A percentile compares a stretch with the other conserved stretches of the same genome.
These are phyloP conservation scores for Deinandra increscens DNA, from an alignment of 129 eudicot species.

Conservation along the genomic window DNA sequence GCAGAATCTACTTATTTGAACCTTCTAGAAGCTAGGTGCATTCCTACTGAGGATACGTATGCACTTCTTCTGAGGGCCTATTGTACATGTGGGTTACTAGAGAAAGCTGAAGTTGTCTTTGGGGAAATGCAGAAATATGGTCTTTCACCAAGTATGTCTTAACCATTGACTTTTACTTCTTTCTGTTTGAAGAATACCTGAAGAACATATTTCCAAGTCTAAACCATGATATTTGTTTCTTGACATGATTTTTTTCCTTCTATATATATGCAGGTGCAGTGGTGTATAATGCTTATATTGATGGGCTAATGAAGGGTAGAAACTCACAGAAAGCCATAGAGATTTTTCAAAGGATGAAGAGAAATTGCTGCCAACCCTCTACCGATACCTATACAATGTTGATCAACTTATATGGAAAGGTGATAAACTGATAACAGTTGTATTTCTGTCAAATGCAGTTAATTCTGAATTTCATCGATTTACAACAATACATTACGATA, in stretches of 20 bases:
- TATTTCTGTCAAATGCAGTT: neutral
- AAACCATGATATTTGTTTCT: slow-evolving; percentile 8
- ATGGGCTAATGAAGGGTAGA: slow-evolving; percentile 71
- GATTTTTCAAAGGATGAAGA: slow-evolving; percentile 78
- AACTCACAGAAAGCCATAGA: slow-evolving; percentile 64
- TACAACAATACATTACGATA: too few species aligned
- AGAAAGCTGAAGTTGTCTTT: slow-evolving; percentile 77
- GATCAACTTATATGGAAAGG: slow-evolving; percentile 91
- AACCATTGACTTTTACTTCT: slow-evolving; percentile 16
- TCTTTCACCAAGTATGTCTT: slow-evolving; percentile 63
- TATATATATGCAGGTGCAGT: slow-evolving; percentile 48
- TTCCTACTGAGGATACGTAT: slow-evolving; percentile 91
- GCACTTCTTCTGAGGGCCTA: slow-evolving; percentile 80
- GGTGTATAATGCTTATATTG: slow-evolving; percentile 83
- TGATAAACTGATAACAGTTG: slow-evolving; percentile 51
- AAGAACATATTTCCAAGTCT: neutral
- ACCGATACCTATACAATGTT: slow-evolving; percentile 83
- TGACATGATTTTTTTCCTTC: neutral
- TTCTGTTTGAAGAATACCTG: neutral
- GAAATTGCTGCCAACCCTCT: slow-evolving; percentile 73
- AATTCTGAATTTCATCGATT: neutral
- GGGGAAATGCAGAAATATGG: slow-evolving; percentile 64
- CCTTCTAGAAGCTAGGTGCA: slow-evolving; percentile 76
- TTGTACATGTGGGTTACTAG: slow-evolving; percentile 65
- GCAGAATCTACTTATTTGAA: slow-evolving; percentile 71